Conservation (phyloP, 139 green algal genomes). For the Coccomyxa sp. region DNA sequence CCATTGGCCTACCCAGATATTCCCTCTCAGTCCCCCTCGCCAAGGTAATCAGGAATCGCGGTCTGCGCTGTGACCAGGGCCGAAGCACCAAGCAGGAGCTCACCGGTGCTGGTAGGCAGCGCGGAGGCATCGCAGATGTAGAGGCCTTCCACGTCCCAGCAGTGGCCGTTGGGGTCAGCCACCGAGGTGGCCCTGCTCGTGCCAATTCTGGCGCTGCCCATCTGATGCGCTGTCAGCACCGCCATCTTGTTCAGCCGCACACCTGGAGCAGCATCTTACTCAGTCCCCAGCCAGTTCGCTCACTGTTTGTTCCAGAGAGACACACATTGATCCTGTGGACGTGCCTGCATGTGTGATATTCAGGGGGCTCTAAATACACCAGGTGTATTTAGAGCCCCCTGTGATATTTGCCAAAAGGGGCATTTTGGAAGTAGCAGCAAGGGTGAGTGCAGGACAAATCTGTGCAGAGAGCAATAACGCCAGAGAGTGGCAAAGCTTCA, state of each 20-base stretch:
- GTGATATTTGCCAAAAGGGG: too few species aligned
- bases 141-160: slow-evolving; percentile 58
- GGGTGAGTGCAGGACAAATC: too few species aligned
- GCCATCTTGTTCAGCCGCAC: slow-evolving; percentile 19
- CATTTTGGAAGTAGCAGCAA: too few species aligned
- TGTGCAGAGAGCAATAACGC: too few species aligned
- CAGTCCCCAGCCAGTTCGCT: neutral
- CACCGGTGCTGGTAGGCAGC: slow-evolving; percentile 49
- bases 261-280: neutral
- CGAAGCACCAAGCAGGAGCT: neutral
- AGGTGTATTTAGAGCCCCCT: too few species aligned
- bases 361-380: neutral
- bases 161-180: slow-evolving; percentile 47
- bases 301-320: neutral
- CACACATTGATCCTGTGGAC: neutral
- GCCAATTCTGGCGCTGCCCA: slow-evolving; percentile 64
- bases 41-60: neutral
- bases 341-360: neutral
- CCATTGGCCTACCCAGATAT: slow-evolving; percentile 24
- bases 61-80: neutral
- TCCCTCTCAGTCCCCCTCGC: slow-evolving; percentile 14
- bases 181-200: slow-evolving; percentile 29
- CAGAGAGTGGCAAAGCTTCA: too few species aligned
- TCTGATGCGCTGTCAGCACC: slow-evolving; percentile 63
- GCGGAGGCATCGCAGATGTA: slow-evolving; percentile 52